Conservation (phyloP, 768 basidiomycete genomes). For the Podaxis sp. region DNA sequence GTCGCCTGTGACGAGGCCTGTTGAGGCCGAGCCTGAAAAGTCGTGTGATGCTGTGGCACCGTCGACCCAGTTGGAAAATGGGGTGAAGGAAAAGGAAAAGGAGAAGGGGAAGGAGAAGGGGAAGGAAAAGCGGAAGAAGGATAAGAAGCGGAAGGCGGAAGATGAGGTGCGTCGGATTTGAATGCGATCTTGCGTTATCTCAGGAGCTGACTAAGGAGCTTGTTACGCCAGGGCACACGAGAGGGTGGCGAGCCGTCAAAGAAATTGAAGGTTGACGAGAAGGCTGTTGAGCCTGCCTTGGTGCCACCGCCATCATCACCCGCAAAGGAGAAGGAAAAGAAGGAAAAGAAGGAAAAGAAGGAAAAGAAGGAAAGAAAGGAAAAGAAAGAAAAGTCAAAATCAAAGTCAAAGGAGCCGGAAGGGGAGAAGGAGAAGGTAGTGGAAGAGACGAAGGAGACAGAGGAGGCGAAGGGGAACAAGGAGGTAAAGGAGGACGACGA, state of each 20-base stretch:
- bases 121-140: constrained; percentile 30
- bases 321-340: constrained; percentile 16
- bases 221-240: neutral
- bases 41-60: neutral
- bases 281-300: constrained; percentile 16
- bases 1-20: constrained; percentile 29
- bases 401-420: neutral
- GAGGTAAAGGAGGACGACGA: constrained; percentile 15
- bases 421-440: constrained; percentile 14
- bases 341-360: constrained; percentile 24
- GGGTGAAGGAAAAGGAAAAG: neutral
- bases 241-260: constrained; percentile 22
- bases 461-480: constrained; percentile 23
- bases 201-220: neutral
- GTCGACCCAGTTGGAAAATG: neutral
- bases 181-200: neutral
- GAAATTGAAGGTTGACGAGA: constrained; percentile 29
- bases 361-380: constrained; percentile 24
- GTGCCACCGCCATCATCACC: constrained; percentile 17
- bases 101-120: constrained; percentile 7
- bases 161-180: constrained; percentile 26
- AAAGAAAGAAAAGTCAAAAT: constrained; percentile 14
- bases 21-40: neutral
- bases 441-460: constrained; percentile 24
- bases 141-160: constrained; percentile 38